Conservation (phyloP, 1,139 yeast genomes). For the Debaryomyces subglobosus region DNA sequence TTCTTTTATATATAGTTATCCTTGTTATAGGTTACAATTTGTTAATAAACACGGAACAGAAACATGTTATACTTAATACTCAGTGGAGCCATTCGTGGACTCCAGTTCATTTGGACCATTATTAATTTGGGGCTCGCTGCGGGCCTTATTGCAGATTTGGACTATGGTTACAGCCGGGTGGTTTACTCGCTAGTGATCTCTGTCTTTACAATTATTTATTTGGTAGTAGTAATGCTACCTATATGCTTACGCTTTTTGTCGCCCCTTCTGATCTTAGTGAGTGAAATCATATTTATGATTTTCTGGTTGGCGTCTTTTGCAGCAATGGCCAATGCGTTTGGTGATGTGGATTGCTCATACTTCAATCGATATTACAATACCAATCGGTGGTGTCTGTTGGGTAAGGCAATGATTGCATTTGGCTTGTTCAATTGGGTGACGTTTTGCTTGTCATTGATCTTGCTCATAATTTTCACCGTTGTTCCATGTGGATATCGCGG, state of each 20-base stretch:
- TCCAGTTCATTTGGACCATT: slow-evolving; percentile 28
- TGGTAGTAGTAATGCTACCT: slow-evolving; percentile 18
- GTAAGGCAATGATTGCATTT: slow-evolving; percentile 35
- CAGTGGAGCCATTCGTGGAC: slow-evolving; percentile 10
- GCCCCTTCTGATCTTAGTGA: slow-evolving; percentile 19
- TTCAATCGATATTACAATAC: slow-evolving; percentile 2
- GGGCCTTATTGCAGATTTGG: slow-evolving; percentile 19
- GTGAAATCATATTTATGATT: slow-evolving; percentile 27
- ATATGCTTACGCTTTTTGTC: slow-evolving; percentile 14
- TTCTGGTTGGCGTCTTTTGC: slow-evolving; percentile 32
- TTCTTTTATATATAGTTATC: not conserved
- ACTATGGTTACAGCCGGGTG: slow-evolving; percentile 16
- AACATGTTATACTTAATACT: not conserved
- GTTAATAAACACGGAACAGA: not conserved
- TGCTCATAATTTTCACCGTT: slow-evolving; percentile 24
- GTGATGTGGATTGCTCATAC: slow-evolving; percentile 22
- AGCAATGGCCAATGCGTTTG: slow-evolving; percentile 27
- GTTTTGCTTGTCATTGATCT: slow-evolving; percentile 25
- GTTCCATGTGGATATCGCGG: slow-evolving; percentile 21
- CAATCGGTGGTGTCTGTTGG: slow-evolving; percentile 22
- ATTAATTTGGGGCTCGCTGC: slow-evolving; percentile 31
- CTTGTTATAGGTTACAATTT: not conserved
- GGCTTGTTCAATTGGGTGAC: slow-evolving; percentile 33
- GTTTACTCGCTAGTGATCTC: slow-evolving; percentile 26
- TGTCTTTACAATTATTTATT: slow-evolving; percentile 26